Evolutionary conservation across 192 early-diverging fungal genomes (phyloP).

Genomic region (Coemansia sp.): DNA sequence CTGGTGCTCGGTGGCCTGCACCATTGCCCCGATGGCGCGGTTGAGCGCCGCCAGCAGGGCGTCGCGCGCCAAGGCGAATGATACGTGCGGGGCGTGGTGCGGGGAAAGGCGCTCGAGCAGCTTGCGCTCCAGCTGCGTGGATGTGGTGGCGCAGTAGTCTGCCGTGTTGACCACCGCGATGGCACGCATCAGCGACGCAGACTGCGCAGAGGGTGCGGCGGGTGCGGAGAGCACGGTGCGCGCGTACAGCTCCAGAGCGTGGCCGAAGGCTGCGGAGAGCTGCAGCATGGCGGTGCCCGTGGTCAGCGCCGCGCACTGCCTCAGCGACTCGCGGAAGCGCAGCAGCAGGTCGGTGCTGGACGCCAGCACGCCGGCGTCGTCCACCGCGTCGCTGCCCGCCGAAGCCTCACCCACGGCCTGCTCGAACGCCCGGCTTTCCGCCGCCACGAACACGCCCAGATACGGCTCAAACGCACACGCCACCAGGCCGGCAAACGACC

Average conservation of each 20-base stretch:
- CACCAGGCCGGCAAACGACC: conserved; percentile 70
- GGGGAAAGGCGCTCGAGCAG: conserved; percentile 79
- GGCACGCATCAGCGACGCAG: conserved; percentile 58
- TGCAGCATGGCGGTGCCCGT: conserved; percentile 85
- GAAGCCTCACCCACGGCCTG: conserved; percentile 43
- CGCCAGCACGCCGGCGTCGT: conserved; percentile 68
- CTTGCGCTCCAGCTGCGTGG: conserved; percentile 83
- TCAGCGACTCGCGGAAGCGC: conserved; percentile 85
- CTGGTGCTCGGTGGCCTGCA: conserved; percentile 61
- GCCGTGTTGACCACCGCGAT: conserved; percentile 89
- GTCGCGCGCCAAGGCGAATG: conserved; percentile 74
- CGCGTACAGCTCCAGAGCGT: conserved; percentile 76
- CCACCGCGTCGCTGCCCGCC: conserved; percentile 55
- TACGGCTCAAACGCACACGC: conserved; percentile 87
- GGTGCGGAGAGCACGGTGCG: conserved; percentile 60
- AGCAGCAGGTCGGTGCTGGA: conserved; percentile 92
- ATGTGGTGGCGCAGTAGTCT: conserved; percentile 90
- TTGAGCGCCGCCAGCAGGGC: conserved; percentile 68
- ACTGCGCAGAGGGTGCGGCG: too few relatives aligned
- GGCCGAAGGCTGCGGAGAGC: conserved; percentile 75
- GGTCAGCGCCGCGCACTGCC: conserved; percentile 80
- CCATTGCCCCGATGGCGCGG: conserved; percentile 63
- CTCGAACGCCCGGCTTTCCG: conserved; percentile 56
- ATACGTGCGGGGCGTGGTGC: conserved; percentile 64
- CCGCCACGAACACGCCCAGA: conserved; percentile 79